A percentile compares a stretch with the other conserved stretches of the same genome.
These are phyloP conservation scores for Herpetomonas tarakana DNA, from an alignment of 208 protist genomes.

Conservation along the genomic window DNA sequence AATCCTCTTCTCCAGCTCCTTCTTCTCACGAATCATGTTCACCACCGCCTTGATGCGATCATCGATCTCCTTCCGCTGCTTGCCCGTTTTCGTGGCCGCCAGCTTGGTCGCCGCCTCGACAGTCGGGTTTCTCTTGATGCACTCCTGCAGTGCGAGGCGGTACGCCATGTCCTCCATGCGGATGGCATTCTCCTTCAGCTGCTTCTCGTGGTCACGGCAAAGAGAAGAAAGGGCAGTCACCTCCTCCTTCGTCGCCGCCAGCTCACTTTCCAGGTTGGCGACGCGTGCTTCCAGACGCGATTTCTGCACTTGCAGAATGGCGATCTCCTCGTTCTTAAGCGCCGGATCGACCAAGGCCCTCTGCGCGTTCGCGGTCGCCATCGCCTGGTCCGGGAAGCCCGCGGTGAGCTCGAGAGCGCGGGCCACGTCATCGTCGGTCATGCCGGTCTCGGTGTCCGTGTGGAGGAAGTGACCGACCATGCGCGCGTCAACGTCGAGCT, in stretches of 20 bases:
- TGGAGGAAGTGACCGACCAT: conserved; percentile 81
- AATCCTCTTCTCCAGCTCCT: conserved; percentile 62
- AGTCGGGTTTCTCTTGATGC: conserved; percentile 45
- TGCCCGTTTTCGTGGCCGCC: conserved; percentile 38
- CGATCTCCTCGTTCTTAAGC: conserved; percentile 68
- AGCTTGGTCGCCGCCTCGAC: conserved; percentile 47
- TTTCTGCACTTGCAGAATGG: conserved; percentile 47
- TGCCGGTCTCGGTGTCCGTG: conserved; percentile 65
- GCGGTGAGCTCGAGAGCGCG: conserved; percentile 30
- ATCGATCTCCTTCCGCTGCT: conserved; percentile 52
- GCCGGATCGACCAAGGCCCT: conserved; percentile 50
- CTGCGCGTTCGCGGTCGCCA: conserved; percentile 24
- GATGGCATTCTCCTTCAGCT: conserved; percentile 29
- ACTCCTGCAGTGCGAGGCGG: conserved; percentile 59
- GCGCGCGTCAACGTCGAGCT: conserved; percentile 76
- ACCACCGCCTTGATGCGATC: conserved; percentile 46
- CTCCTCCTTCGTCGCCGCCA: conserved; percentile 16
- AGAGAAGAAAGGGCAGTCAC: conserved; percentile 13
- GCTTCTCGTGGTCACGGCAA: conserved; percentile 20
- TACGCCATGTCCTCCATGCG: conserved; percentile 71
- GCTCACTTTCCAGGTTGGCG: conserved; percentile 22
- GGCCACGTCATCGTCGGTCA: conserved; percentile 54
- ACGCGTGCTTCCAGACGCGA: conserved; percentile 9
- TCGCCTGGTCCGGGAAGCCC: conserved; percentile 29
- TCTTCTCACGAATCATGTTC: conserved; percentile 45